These are phyloP conservation scores for Rhodotorula sp. DNA, from an alignment of 1,284 basidiomycete species.

Conservation along the genomic window DNA sequence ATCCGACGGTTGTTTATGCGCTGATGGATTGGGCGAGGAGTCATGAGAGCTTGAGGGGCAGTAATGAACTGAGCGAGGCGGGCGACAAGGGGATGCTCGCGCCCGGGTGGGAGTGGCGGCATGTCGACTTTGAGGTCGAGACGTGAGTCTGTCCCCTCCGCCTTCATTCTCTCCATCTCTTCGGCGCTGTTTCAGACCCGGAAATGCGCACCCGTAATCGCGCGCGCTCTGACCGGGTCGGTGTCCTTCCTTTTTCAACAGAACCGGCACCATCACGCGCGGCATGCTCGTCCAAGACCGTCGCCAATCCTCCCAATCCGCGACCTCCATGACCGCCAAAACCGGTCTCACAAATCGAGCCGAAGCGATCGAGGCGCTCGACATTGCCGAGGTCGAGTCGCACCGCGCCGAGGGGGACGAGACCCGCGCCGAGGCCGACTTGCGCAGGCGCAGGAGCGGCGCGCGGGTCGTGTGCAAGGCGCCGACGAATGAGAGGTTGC, in stretches of 20 bases:
- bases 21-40: slow-evolving; percentile 58
- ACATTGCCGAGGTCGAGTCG: slow-evolving; percentile 11
- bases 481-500: slow-evolving; percentile 22
- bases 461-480: slow-evolving; percentile 23
- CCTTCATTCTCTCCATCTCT: background rate
- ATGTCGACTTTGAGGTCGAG: slow-evolving; percentile 35
- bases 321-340: background rate
- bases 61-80: background rate
- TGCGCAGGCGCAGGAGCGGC: slow-evolving; percentile 7
- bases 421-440: background rate
- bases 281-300: slow-evolving; percentile 37
- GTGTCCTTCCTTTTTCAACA: background rate
- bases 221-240: background rate
- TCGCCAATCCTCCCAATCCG: slow-evolving; percentile 7
- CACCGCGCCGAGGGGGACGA: background rate
- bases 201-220: background rate
- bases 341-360: slow-evolving; percentile 24
- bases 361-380: slow-evolving; percentile 22
- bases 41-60: background rate
- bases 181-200: too few species aligned
- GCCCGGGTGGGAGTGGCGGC: slow-evolving; percentile 27
- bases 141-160: slow-evolving; percentile 13
- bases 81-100: slow-evolving; percentile 17
- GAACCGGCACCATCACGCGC: slow-evolving; percentile 31
- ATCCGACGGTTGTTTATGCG: slow-evolving; percentile 77